Conservation (phyloP, 345 rosid species). For the Erucastrum elatum region DNA sequence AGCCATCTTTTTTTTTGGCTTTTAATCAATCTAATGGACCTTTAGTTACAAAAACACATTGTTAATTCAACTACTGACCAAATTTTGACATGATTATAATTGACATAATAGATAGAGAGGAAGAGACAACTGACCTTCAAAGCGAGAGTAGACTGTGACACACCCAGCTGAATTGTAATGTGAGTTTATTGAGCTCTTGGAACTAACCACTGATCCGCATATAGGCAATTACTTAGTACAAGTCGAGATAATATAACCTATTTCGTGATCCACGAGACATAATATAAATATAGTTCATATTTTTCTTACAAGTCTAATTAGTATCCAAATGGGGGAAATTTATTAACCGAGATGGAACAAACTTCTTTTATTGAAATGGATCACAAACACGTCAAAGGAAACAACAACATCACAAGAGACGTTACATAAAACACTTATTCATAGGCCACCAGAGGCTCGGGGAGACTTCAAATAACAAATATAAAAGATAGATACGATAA, state of each 20-base stretch:
- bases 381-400: background rate
- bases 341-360: background rate
- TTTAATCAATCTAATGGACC: background rate
- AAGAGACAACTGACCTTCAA: conserved; percentile 10
- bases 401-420: background rate
- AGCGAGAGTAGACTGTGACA: background rate
- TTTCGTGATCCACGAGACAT: conserved; percentile 25
- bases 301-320: too few relatives aligned
- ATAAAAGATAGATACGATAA: background rate
- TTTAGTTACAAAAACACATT: background rate
- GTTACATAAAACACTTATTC: background rate
- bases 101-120: background rate
- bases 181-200: too few relatives aligned
- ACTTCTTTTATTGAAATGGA: background rate
- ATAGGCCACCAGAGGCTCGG: background rate
- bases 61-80: too few relatives aligned
- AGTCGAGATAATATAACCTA: background rate
- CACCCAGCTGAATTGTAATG: too few relatives aligned
- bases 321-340: too few relatives aligned
- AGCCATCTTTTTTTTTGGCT: background rate
- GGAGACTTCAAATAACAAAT: background rate
- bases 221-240: background rate
- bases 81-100: too few relatives aligned
- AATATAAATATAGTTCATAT: too few relatives aligned
- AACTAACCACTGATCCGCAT: background rate